phyloP scores from a whole-genome alignment of 768 basidiomycete species.

The Hygrophoropsis aurantiaca region DNA sequence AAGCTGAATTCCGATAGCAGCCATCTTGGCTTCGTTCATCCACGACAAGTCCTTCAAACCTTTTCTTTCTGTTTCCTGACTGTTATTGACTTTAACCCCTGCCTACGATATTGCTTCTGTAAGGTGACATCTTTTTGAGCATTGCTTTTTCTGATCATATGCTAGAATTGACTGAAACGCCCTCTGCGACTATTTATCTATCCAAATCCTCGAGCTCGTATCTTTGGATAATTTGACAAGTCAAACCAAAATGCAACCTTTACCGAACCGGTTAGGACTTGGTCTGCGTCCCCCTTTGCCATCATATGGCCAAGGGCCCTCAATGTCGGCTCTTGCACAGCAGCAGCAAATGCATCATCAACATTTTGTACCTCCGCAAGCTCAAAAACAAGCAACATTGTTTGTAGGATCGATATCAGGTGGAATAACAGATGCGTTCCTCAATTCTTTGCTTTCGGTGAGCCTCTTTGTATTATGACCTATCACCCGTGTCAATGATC shows the following conservation, averaged over 20 bases:
- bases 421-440: slow-evolving; percentile 80
- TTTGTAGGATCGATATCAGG: slow-evolving; percentile 97
- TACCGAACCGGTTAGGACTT: slow-evolving; percentile 77
- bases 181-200: background rate
- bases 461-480: slow-evolving; percentile 21
- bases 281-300: slow-evolving; percentile 86
- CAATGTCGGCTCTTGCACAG: slow-evolving; percentile 87
- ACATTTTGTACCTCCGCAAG: slow-evolving; percentile 58
- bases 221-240: background rate
- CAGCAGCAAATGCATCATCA: slow-evolving; percentile 70
- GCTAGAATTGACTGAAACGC: background rate
- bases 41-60: background rate
- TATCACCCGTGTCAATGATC: slow-evolving; percentile 1
- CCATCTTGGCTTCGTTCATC: background rate
- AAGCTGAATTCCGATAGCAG: background rate
- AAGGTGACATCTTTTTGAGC: background rate
- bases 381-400: slow-evolving; percentile 69
- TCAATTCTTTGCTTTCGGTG: slow-evolving; percentile 78
- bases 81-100: background rate
- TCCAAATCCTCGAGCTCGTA: background rate
- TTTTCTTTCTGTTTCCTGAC: slow-evolving; percentile 3
- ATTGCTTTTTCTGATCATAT: no score
- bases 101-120: background rate
- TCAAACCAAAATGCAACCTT: slow-evolving; percentile 53
- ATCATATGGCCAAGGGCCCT: slow-evolving; percentile 88